Evolutionary conservation across 2,329 filamentous ascomycete genomes (phyloP).

Genomic region (Phialemoniopsis sp.): DNA sequence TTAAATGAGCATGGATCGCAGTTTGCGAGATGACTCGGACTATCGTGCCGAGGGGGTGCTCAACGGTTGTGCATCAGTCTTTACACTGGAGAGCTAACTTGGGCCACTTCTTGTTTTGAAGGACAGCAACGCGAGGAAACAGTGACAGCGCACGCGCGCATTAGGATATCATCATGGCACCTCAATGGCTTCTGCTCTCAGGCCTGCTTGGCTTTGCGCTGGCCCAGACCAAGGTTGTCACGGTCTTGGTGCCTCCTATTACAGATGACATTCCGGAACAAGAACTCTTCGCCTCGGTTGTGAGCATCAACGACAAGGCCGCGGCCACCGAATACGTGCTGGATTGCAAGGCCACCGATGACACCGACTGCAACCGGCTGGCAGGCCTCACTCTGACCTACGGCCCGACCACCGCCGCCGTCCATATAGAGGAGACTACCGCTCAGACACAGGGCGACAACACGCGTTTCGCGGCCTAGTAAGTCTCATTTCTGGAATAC

Average conservation of each 20-base stretch:
- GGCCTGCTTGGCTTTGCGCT: constrained; percentile 2
- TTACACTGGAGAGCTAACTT: too few relatives aligned
- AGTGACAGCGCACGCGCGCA: too few relatives aligned
- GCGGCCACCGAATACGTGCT: constrained; percentile 15
- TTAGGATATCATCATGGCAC: too few relatives aligned
- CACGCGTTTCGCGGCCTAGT: background rate
- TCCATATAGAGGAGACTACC: background rate
- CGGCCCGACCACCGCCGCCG: constrained; percentile 7
- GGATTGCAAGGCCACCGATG: constrained; percentile 8
- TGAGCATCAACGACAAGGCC: constrained; percentile 14
- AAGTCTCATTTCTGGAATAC: background rate
- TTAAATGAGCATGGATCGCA: too few relatives aligned
- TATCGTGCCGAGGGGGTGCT: too few relatives aligned
- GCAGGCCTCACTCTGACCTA: constrained; percentile 10
- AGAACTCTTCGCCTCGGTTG: constrained; percentile 15
- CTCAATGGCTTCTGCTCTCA: background rate
- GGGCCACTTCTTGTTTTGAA: too few relatives aligned
- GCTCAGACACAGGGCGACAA: background rate
- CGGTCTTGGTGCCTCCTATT: constrained; percentile 10
- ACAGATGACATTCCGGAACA: constrained; percentile 4
- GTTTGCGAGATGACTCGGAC: too few relatives aligned
- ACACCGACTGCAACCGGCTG: constrained; percentile 11
- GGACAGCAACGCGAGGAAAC: too few relatives aligned
- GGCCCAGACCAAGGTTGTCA: constrained; percentile 8
- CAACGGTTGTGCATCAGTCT: too few relatives aligned